Percentiles rank a stretch among this genome's conserved stretches.
These are phyloP conservation scores for Gnomoniopsis smithogilvyi DNA, from an alignment of 2,329 filamentous ascomycete genomes.

Conservation along the genomic window DNA sequence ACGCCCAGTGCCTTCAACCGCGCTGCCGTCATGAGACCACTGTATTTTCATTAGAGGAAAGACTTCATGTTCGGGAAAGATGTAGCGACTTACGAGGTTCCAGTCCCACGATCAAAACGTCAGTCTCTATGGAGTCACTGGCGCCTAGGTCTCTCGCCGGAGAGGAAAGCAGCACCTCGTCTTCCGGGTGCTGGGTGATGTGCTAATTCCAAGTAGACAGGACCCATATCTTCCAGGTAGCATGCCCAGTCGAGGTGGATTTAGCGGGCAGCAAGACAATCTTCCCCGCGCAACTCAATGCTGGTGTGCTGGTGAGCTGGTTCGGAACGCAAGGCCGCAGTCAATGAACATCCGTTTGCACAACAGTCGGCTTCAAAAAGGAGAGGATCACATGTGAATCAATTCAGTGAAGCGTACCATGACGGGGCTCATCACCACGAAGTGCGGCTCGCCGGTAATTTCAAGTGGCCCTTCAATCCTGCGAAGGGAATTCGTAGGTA, in stretches of 20 bases:
- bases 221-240: constrained; percentile 32
- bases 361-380: neutral
- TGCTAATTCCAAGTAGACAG: constrained; percentile 27
- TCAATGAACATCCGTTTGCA: constrained; percentile 28
- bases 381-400: neutral
- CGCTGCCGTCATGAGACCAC: constrained; percentile 23
- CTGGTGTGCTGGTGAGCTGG: constrained; percentile 27
- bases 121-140: constrained; percentile 22
- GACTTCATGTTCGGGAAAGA: constrained; percentile 5
- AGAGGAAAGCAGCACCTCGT: constrained; percentile 23
- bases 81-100: constrained; percentile 26
- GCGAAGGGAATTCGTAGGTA: neutral
- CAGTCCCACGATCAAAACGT: constrained; percentile 32
- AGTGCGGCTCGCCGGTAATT: neutral
- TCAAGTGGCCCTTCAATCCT: neutral
- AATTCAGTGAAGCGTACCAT: constrained; percentile 12
- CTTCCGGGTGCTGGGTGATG: constrained; percentile 25
- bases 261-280: constrained; percentile 27
- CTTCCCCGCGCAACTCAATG: constrained; percentile 28
- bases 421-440: constrained; percentile 1
- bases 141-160: constrained; percentile 19
- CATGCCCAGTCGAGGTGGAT: neutral
- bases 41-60: constrained; percentile 20
- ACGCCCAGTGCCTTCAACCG: constrained; percentile 35
- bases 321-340: constrained; percentile 29